Conservation (phyloP, 306 rosid genomes). For the Styphnolobium japonicum region DNA sequence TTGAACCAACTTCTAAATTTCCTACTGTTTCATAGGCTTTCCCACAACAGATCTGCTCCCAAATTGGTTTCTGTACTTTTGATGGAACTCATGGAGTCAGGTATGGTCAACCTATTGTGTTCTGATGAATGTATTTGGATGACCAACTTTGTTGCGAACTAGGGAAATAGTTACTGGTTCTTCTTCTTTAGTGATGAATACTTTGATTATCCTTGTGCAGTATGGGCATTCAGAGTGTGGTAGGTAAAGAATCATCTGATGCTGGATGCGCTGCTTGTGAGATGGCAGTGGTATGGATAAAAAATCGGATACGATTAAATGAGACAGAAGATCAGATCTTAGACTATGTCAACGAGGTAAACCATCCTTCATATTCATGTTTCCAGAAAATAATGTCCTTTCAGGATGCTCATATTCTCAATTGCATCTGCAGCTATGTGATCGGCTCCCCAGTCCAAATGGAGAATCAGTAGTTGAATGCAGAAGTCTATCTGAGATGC, state of each 20-base stretch:
- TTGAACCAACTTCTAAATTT: not conserved
- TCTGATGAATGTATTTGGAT: not conserved
- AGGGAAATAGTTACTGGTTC: not conserved
- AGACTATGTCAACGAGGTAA: slow-evolving; percentile 53
- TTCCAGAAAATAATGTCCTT: not conserved
- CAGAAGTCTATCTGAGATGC: slow-evolving; percentile 46
- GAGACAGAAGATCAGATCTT: slow-evolving; percentile 51
- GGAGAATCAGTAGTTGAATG: slow-evolving; percentile 65
- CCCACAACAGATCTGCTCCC: slow-evolving; percentile 40
- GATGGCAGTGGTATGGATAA: slow-evolving; percentile 76
- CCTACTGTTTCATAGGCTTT: slow-evolving; percentile 21
- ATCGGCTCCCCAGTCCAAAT: slow-evolving; percentile 48
- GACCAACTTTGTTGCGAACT: not conserved
- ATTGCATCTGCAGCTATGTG: slow-evolving; percentile 51
- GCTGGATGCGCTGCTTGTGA: slow-evolving; percentile 70
- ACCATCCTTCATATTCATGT: not conserved
- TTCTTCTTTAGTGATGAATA: not conserved
- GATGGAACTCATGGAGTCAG: slow-evolving; percentile 33
- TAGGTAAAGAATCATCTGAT: slow-evolving; percentile 46
- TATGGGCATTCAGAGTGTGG: slow-evolving; percentile 53
- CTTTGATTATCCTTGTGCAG: slow-evolving; percentile 28
- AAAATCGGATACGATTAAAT: slow-evolving; percentile 48
- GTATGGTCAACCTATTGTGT: slow-evolving; percentile 25
- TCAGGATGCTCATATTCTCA: slow-evolving; percentile 19
- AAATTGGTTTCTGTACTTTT: slow-evolving; percentile 39